Base-by-base conservation (phyloP, 139 green algal species). In the Chlorella vulgaris region DNA sequence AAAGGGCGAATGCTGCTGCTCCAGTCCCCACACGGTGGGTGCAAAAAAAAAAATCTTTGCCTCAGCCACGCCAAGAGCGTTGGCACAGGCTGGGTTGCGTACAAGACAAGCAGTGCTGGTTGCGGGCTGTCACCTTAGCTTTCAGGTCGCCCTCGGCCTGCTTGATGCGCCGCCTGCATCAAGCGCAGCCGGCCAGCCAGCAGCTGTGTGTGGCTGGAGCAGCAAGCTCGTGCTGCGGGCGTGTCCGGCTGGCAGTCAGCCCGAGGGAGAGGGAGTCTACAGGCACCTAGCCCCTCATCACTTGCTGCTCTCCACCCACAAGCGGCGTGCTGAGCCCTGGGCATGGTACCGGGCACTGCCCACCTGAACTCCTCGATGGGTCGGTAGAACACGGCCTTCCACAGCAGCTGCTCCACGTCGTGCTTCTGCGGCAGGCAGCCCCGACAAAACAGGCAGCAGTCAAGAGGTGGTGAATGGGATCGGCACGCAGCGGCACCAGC, bases 341-440 rank as follows among this genome's bases (percentile, higher is more conserved):
- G 21, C 7, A 7, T 7, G 18, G 21, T 21, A 7, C 21, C 24
- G 15, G 18, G 58, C 58, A 29, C 18, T 21, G 21, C 58, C 58
- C 38, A 62, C 15, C 93, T 73, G 78, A 96, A 96, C 84, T 96
- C 89, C 81, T 94, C 90, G 5, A 96, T 95, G 28, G 90, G 89
- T 28, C 81, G 76, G 79, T 96, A 95, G 65, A 92, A 93, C 0
- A 91, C 87, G 1, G 50, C 58, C 76, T 93, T 93, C 93, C 93
- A 96, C 35, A 96, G 66, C 15, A 43, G n/a, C 38, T 82, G 76
- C 70, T 94, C 92, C 28, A 90, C 83, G 8, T 90, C 84, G 26
- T 86, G 69, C 2, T 77, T 84, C 77, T 90, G 73, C 39, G 38
- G 19, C 22, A 19, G 18, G 10, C 13, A 43, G 62, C 1, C 5